phyloP scores from a whole-genome alignment of 1,284 basidiomycete genomes.

The Afroboletus lepidellus region DNA sequence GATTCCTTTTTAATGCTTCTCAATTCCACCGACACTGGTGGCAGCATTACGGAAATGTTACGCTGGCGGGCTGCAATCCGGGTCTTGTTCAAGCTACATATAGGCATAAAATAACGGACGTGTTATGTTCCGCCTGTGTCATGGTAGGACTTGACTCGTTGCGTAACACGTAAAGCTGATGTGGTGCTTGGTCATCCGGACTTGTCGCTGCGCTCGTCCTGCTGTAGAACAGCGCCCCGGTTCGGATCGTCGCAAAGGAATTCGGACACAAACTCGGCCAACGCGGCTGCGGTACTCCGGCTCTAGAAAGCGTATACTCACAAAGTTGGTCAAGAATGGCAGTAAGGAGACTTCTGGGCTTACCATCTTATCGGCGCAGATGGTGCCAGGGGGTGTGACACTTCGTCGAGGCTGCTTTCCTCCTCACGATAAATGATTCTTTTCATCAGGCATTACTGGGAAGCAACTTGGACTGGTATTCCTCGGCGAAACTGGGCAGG shows the following conservation, averaged over 20 bases:
- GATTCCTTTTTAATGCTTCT: too few relatives aligned
- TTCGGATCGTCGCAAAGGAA: background rate
- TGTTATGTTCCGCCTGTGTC: background rate
- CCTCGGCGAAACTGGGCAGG: conserved; percentile 41
- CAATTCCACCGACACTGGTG: too few relatives aligned
- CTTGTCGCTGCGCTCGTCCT: background rate
- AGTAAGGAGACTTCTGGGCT: conserved; percentile 18
- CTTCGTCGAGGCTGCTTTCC: background rate
- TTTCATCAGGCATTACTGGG: conserved; percentile 31
- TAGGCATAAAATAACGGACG: background rate
- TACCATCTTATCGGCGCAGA: conserved; percentile 40
- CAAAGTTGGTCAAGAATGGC: conserved; percentile 22
- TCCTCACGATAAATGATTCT: background rate
- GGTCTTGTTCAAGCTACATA: too few relatives aligned
- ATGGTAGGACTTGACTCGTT: background rate
- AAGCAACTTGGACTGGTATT: conserved; percentile 28
- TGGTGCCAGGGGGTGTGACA: conserved; percentile 33
- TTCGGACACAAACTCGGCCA: background rate
- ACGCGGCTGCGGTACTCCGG: background rate
- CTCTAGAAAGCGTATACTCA: conserved; percentile 22
- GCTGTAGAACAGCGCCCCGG: background rate
- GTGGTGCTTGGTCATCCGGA: background rate
- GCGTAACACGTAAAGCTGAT: background rate
- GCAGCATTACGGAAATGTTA: too few relatives aligned
- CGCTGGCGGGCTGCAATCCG: too few relatives aligned